Base-by-base conservation (phyloP, 371 early-diverging fungal genomes). In the Rhizopus arrhizus region DNA sequence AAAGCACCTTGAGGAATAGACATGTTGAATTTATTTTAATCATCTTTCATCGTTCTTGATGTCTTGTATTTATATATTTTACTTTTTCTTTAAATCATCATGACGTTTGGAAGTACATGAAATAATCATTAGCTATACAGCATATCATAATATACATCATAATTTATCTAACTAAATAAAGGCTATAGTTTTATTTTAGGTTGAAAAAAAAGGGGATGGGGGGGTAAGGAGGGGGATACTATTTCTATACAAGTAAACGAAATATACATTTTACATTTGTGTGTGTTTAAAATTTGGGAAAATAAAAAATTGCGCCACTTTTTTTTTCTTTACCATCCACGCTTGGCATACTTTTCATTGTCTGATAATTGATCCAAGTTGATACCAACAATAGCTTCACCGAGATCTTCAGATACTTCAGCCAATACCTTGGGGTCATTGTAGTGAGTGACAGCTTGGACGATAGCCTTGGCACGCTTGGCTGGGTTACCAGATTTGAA, bases 331-430 rank as follows among this genome's bases (percentile, higher is more conserved):
- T 85, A 91, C 89, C 89, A 88, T 36, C 91, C 89, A 59, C 91
- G 86, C 73, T 78, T 77, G 70, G 92, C 83, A 55, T 83, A 86
- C 72, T 85, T 82, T 76, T 94, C 84, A 50, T 81, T 80, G 53
- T 85, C 79, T 8, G 84, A 80, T 55, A 94, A 73, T 13, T 83
- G 83, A 53, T 85, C 88, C 68, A 85, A 77, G 85, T 93, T 93
- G 75, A 97, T 96, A 61, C 95, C 95, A 56, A 97, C 97, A 95
- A 97, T 97, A 45, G 96, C 92, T 78, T 95, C 96, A 65, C 98
- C 97, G 32, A 96, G 86, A 64, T 95, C 84, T 78, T 94, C 94
- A 40, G 93, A 92, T 53, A 96, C 92, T 49, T 88, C 85, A 59
- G 96, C 96, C 38, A 98, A 80, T 28, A 93, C 88, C 74, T 85